These are phyloP conservation scores for Cadophora sp. DNA, from an alignment of 2,329 filamentous ascomycete species.

Conservation along the genomic window DNA sequence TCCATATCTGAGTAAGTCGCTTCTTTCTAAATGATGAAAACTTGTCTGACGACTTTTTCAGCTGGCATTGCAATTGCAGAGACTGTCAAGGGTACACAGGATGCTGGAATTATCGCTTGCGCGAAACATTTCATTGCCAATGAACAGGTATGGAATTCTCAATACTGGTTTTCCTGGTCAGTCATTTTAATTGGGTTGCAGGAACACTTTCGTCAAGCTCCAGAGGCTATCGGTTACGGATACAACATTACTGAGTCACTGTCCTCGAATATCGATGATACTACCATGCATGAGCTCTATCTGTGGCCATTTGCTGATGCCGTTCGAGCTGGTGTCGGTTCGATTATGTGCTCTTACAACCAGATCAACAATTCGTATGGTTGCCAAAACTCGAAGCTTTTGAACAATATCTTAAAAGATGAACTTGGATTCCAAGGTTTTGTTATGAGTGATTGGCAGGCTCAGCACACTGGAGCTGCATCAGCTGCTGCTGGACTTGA, in stretches of 20 bases:
- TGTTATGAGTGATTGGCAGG: conserved; percentile 81
- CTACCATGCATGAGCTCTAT: conserved; percentile 66
- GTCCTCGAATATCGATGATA: conserved; percentile 63
- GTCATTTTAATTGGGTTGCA: conserved; percentile 55
- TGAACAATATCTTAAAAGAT: conserved; percentile 79
- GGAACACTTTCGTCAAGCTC: conserved; percentile 52
- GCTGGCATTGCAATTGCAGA: conserved; percentile 75
- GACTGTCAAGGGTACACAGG: conserved; percentile 81
- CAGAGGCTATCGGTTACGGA: conserved; percentile 60
- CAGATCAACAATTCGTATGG: conserved; percentile 81
- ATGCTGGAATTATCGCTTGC: conserved; percentile 81
- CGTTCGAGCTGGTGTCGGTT: conserved; percentile 76
- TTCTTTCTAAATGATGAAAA: not conserved
- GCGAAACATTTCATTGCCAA: conserved; percentile 77
- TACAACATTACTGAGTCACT: conserved; percentile 66
- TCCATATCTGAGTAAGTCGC: conserved; percentile 71
- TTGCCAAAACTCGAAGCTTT: conserved; percentile 79
- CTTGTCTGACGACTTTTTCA: conserved; percentile 58
- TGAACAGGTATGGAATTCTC: conserved; percentile 66
- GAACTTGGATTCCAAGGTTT: conserved; percentile 85
- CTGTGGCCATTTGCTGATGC: conserved; percentile 64
- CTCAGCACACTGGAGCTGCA: conserved; percentile 72
- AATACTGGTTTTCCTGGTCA: not conserved
- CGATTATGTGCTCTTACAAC: conserved; percentile 87
- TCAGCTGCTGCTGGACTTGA: conserved; percentile 77